These are phyloP conservation scores for Solanum etuberosum DNA, from an alignment of 257 asterid genomes.

Conservation along the genomic window DNA sequence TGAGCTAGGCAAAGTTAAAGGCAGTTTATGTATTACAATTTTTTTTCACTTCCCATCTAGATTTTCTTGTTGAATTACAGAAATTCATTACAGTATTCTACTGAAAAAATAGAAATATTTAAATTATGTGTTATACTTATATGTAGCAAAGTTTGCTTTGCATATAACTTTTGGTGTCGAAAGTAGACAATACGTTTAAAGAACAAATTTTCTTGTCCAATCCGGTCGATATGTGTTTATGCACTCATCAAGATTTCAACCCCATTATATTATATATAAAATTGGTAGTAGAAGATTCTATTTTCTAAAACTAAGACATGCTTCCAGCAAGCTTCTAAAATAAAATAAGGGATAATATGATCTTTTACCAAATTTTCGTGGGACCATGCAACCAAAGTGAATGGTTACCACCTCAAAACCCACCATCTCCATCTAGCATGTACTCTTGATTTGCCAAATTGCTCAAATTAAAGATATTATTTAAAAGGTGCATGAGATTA, in stretches of 20 bases:
- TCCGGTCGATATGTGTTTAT: neutral
- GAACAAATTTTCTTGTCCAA: neutral
- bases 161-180: neutral
- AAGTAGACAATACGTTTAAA: neutral
- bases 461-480: conserved; percentile 8
- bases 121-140: too few relatives aligned
- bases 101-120: neutral
- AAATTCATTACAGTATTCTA: neutral
- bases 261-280: neutral
- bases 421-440: conserved; percentile 15
- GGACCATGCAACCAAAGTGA: neutral
- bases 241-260: neutral
- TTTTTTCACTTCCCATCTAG: neutral
- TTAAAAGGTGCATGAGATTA: conserved; percentile 6
- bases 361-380: neutral
- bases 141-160: too few relatives aligned
- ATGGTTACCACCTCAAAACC: conserved; percentile 15
- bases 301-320: neutral
- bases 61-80: neutral
- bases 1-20: neutral
- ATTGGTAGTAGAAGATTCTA: neutral
- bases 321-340: neutral
- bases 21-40: neutral
- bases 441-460: neutral
- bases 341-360: neutral